Conservation (phyloP, 768 basidiomycete genomes). For the Omphalotus guepiniiformis region DNA sequence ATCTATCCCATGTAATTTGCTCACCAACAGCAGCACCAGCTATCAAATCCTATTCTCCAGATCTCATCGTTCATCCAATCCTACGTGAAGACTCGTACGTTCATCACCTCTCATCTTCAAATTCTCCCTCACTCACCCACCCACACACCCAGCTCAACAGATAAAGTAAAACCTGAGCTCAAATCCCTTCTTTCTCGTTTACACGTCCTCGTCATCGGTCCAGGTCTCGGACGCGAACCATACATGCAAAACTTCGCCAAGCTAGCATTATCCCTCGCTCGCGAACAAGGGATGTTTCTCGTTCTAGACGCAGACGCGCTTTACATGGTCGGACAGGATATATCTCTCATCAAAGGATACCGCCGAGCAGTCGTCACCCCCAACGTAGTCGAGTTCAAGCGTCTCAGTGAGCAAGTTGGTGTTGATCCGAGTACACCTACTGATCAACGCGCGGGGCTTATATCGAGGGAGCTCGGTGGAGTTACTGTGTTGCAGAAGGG, state of each 20-base stretch:
- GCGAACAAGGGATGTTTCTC: conserved; percentile 73
- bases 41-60: conserved; percentile 96
- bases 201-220: conserved; percentile 91
- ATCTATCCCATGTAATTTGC: conserved; percentile 96
- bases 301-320: conserved; percentile 95
- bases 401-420: conserved; percentile 72
- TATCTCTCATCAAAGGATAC: conserved; percentile 76
- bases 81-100: conserved; percentile 64
- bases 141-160: conserved; percentile 35
- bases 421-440: conserved; percentile 49
- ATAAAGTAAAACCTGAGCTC: conserved; percentile 47
- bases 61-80: conserved; percentile 96
- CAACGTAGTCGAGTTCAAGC: conserved; percentile 89
- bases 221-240: conserved; percentile 85
- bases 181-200: conserved; percentile 75
- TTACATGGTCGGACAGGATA: conserved; percentile 74
- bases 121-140: conserved; percentile 1
- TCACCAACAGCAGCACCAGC: conserved; percentile 86
- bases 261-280: conserved; percentile 71
- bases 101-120: background rate
- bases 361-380: conserved; percentile 87
- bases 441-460: conserved; percentile 56
- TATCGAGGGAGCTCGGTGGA: conserved; percentile 78
- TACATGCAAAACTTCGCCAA: conserved; percentile 88
- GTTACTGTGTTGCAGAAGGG: conserved; percentile 93